Percentiles rank a stretch among this genome's conserved stretches.
Evolutionary conservation across 345 rosid genomes (phyloP).

Genomic region (Ricinus communis): DNA sequence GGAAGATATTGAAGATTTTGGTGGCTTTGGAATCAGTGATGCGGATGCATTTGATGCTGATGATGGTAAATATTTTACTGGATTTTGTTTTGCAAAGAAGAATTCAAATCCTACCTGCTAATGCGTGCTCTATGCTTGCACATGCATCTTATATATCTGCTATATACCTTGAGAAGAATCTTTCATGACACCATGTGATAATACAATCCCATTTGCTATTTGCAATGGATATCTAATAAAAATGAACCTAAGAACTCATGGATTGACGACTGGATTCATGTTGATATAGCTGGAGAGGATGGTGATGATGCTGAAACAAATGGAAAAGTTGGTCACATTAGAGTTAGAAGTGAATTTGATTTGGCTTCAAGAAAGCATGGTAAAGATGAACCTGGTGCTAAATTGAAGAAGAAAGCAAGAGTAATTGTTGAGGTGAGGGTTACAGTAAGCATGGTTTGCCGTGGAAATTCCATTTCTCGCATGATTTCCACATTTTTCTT

Average conservation of each 20-base stretch:
- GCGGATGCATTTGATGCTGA: conserved; percentile 30
- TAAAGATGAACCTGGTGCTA: conserved; percentile 42
- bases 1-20: conserved; percentile 90
- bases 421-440: conserved; percentile 78
- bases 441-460: neutral
- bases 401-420: conserved; percentile 67
- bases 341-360: conserved; percentile 35
- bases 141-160: too few relatives aligned
- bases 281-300: conserved; percentile 31
- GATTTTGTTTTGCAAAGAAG: neutral
- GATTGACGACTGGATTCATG: neutral
- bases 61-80: conserved; percentile 32
- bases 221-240: too few relatives aligned
- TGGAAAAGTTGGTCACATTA: conserved; percentile 42
- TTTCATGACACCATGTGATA: too few relatives aligned
- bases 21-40: conserved; percentile 36
- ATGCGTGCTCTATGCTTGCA: neutral
- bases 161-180: too few relatives aligned
- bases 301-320: conserved; percentile 46
- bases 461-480: too few relatives aligned
- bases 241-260: neutral
- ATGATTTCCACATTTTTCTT: neutral
- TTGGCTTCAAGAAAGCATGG: conserved; percentile 39
- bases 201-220: too few relatives aligned
- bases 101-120: neutral